phyloP scores from a whole-genome alignment of 495 filamentous ascomycete species.

The Hypoxylon lienhwacheense region DNA sequence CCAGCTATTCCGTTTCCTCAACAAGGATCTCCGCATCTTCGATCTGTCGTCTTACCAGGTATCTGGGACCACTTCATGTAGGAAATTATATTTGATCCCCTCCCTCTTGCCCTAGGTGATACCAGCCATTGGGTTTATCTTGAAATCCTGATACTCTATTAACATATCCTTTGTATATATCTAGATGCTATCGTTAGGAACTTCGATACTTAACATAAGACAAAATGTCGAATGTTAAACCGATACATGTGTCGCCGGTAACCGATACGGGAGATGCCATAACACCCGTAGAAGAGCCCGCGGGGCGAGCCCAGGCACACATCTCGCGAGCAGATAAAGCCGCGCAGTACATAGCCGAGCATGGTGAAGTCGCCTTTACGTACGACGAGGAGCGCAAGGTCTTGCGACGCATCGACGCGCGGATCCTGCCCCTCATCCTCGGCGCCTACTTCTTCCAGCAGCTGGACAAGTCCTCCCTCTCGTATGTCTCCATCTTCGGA shows the following conservation, averaged over 20 bases:
- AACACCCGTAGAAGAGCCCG: constrained; percentile 32
- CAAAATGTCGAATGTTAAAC: constrained; percentile 21
- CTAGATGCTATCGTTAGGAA: background rate
- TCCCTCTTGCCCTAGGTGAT: constrained; percentile 1
- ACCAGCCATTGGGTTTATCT: background rate
- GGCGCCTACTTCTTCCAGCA: constrained; percentile 57
- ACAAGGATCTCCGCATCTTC: constrained; percentile 31
- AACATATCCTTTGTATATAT: background rate
- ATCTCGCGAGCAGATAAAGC: constrained; percentile 40
- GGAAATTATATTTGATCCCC: constrained; percentile 11
- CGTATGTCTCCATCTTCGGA: constrained; percentile 58
- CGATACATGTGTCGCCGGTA: constrained; percentile 6
- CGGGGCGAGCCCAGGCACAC: constrained; percentile 27
- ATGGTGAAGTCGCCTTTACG: constrained; percentile 42
- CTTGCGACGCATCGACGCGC: constrained; percentile 50
- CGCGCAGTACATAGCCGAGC: constrained; percentile 46
- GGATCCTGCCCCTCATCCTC: constrained; percentile 53
- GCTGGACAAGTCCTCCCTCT: constrained; percentile 57
- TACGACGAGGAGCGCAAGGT: constrained; percentile 47
- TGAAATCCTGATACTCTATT: too few species aligned
- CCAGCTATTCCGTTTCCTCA: constrained; percentile 12
- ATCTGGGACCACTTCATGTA: constrained; percentile 24
- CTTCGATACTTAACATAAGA: background rate
- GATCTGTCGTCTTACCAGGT: constrained; percentile 22
- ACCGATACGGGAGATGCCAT: constrained; percentile 29